A percentile compares a stretch with the other conserved stretches of the same genome.
These are phyloP conservation scores for Mycosphaerella sp. DNA, from an alignment of 2,329 filamentous ascomycete species.

Conservation along the genomic window DNA sequence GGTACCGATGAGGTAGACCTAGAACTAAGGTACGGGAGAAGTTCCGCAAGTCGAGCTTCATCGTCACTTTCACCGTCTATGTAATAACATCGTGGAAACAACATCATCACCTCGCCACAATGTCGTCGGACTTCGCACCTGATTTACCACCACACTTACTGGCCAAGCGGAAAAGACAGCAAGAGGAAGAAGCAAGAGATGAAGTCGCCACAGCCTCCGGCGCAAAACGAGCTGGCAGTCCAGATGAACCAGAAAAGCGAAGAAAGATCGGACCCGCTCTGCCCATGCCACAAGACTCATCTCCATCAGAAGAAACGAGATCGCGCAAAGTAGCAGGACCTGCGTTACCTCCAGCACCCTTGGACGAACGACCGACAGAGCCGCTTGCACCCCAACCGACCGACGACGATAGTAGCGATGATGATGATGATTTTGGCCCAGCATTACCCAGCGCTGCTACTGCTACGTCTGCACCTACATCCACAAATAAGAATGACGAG, in stretches of 20 bases:
- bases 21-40: not conserved
- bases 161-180: constrained; percentile 46
- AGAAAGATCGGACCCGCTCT: constrained; percentile 51
- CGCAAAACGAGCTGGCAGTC: constrained; percentile 31
- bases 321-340: constrained; percentile 49
- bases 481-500: constrained; percentile 29
- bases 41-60: not conserved
- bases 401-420: constrained; percentile 33
- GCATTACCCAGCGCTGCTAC: constrained; percentile 35
- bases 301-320: not conserved
- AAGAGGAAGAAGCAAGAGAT: constrained; percentile 37
- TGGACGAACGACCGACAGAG: constrained; percentile 43
- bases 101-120: constrained; percentile 33
- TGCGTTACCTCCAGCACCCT: constrained; percentile 46
- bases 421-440: constrained; percentile 43
- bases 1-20: not conserved
- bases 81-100: not conserved
- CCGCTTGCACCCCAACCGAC: constrained; percentile 31
- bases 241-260: constrained; percentile 45
- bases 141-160: constrained; percentile 61
- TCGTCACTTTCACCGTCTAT: not conserved
- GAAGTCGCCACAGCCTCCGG: constrained; percentile 36
- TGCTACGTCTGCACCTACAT: not conserved
- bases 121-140: constrained; percentile 67
- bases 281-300: constrained; percentile 21